Evolutionary conservation across 2,329 filamentous ascomycete species (phyloP), one percentile per base, ranked within the genome.

Genomic region (Monilinia vaccinii-corymbosi): DNA sequence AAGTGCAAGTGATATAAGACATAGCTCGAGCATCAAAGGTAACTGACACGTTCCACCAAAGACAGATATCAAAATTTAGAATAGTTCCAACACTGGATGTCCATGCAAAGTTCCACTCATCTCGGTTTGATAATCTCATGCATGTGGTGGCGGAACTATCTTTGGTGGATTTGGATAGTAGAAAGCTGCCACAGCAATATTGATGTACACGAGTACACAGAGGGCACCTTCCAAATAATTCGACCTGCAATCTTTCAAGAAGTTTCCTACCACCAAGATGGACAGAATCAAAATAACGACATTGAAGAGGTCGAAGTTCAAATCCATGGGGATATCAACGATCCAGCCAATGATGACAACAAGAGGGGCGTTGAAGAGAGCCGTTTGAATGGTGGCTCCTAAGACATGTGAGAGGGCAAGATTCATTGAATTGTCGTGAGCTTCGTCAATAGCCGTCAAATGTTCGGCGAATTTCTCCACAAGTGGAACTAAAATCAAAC

Each of bases 381-480:
- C 89, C 0, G 91, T 97, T 75, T 96, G 92, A 60, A 96, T 87
- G 0, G 89, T 93, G 4, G 91, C 86, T 44, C 90, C 91, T 16
- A 67, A 61, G 14, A 67, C 66, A 49, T 67, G 65, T 4, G 64
- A 64, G 16, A 67, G 58, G 11, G 66, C 67, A 14, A 66, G 60
- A 38, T 67, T 67, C 66, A 92, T 91, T 70, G 87, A 85, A 71
- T 89, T 84, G 67, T 90, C 87, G 79, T 85, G 93, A 28, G 90
- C 90, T 78, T 95, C 90, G 67, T 94, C 88, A 61, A 95, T 79
- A 46, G 89, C 88, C 1, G 88, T 92, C 47, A 95, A 75, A 73
- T 95, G 90, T 73, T 95, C 90, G 13, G 90, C 89, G 2, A 88
- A 85, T 73, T 96, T 95, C 71, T 95, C 91, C 6, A 94, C 89